Evolutionary conservation across 2,329 filamentous ascomycete genomes (phyloP).

Genomic region (Ceratocystis huliohia): DNA sequence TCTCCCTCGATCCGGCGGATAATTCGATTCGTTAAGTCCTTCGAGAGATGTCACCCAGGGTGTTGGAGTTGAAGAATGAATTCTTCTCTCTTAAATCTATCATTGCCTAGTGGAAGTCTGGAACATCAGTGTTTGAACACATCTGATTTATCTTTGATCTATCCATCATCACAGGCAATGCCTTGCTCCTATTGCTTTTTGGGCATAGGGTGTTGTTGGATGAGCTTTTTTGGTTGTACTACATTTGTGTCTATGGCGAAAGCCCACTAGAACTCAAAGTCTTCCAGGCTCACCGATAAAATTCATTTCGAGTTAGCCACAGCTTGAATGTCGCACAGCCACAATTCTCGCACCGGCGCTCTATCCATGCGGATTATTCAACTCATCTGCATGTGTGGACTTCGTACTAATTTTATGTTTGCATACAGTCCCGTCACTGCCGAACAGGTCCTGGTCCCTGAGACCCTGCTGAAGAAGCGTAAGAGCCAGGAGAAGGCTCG

Average conservation of each 20-base stretch:
- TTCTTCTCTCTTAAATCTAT: conserved; percentile 66
- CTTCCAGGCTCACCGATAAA: conserved; percentile 59
- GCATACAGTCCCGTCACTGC: conserved; percentile 68
- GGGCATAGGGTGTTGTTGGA: conserved; percentile 57
- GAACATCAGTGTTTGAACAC: conserved; percentile 12
- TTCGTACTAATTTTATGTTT: conserved; percentile 67
- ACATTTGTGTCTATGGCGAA: conserved; percentile 14
- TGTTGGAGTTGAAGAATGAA: conserved; percentile 62
- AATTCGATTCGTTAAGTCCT: conserved; percentile 32
- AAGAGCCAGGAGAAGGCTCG: conserved; percentile 99
- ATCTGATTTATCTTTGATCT: background rate
- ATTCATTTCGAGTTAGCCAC: conserved; percentile 73
- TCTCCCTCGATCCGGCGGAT: conserved; percentile 44
- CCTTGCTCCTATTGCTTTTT: conserved; percentile 31
- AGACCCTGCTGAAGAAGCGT: conserved; percentile 99
- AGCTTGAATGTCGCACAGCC: conserved; percentile 85
- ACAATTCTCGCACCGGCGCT: conserved; percentile 88
- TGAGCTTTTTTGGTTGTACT: conserved; percentile 39
- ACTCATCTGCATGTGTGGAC: conserved; percentile 45
- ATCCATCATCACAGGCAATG: conserved; percentile 26
- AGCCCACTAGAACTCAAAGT: conserved; percentile 15
- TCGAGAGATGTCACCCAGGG: conserved; percentile 52
- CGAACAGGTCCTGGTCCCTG: conserved; percentile 92
- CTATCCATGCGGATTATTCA: conserved; percentile 41
- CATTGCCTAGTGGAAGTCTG: conserved; percentile 38